Percentiles rank a stretch among this genome's conserved stretches.
Conservation (phyloP, 208 protist species). For the Borovskyia barvae region DNA sequence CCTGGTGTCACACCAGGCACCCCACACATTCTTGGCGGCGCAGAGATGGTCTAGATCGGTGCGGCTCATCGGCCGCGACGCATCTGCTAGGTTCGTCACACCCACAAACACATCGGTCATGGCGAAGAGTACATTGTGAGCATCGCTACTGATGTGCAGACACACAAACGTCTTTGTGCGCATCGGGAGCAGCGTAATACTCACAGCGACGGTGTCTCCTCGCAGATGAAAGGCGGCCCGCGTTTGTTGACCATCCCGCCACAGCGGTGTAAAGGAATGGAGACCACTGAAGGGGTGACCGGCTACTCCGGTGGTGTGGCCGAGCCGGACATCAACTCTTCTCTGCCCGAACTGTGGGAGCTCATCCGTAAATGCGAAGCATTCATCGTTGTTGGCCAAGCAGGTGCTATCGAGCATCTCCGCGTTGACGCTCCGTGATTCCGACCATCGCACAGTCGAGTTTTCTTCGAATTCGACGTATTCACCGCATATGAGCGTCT, state of each 20-base stretch:
- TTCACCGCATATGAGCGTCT: slow-evolving; percentile 39
- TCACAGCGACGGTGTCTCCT: slow-evolving; percentile 59
- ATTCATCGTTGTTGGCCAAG: slow-evolving; percentile 49
- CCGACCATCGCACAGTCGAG: slow-evolving; percentile 56
- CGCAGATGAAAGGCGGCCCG: slow-evolving; percentile 31
- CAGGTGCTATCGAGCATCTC: slow-evolving; percentile 41
- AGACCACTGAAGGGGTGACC: slow-evolving; percentile 80
- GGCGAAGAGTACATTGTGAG: slow-evolving; percentile 27
- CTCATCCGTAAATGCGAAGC: slow-evolving; percentile 61
- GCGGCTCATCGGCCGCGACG: slow-evolving; percentile 34
- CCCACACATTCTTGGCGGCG: slow-evolving; percentile 65
- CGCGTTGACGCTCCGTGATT: slow-evolving; percentile 68
- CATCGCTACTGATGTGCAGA: slow-evolving; percentile 30
- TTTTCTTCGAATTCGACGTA: slow-evolving; percentile 84
- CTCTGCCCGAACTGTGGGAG: slow-evolving; percentile 40
- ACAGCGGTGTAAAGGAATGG: slow-evolving; percentile 65
- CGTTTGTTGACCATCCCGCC: slow-evolving; percentile 50
- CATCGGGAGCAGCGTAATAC: slow-evolving; percentile 55
- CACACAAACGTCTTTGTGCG: slow-evolving; percentile 60
- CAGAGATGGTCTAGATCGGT: slow-evolving; percentile 64
- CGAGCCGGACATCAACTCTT: slow-evolving; percentile 62
- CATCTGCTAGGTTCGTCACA: slow-evolving; percentile 54
- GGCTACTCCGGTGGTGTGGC: slow-evolving; percentile 65
- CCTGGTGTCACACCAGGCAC: slow-evolving; percentile 74
- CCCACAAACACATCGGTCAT: slow-evolving; percentile 73